Evolutionary conservation across 441 rosid genomes (phyloP).

Genomic region (Eutrema salsugineum): DNA sequence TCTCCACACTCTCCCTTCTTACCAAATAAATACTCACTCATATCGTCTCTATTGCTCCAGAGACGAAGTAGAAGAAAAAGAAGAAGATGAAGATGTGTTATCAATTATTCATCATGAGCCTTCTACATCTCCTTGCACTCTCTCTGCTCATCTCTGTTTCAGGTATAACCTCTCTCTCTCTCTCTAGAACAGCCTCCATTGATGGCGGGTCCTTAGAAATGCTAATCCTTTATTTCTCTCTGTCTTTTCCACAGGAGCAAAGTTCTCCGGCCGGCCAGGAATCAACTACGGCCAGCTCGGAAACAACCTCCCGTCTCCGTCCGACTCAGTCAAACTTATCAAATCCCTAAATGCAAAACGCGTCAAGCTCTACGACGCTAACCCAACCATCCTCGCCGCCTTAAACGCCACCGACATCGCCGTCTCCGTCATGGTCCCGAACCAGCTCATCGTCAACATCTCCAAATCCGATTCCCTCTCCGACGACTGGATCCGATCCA

Average conservation of each 20-base stretch:
- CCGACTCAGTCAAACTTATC: slow-evolving; percentile 51
- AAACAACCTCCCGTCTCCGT: slow-evolving; percentile 69
- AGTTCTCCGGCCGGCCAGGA: slow-evolving; percentile 59
- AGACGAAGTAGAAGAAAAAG: background rate
- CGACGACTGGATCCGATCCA: slow-evolving; percentile 62
- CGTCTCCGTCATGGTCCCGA: slow-evolving; percentile 82
- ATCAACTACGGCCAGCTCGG: slow-evolving; percentile 85
- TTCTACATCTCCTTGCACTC: slow-evolving; percentile 34
- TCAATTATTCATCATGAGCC: slow-evolving; percentile 15
- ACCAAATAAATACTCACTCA: background rate
- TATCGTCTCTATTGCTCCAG: background rate
- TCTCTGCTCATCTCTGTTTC: slow-evolving; percentile 38
- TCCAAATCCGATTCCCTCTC: slow-evolving; percentile 50
- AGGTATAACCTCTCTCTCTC: slow-evolving; percentile 27
- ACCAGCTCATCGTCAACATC: slow-evolving; percentile 57
- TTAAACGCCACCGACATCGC: slow-evolving; percentile 50
- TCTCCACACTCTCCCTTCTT: slow-evolving; percentile 15
- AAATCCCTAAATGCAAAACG: slow-evolving; percentile 61
- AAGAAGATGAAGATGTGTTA: background rate
- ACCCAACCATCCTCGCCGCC: slow-evolving; percentile 63
- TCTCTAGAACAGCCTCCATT: background rate
- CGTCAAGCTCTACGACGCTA: slow-evolving; percentile 82
- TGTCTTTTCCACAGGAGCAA: slow-evolving; percentile 45
- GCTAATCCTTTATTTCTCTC: background rate
- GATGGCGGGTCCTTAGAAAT: background rate